Conservation (phyloP, 2,329 filamentous ascomycete species). For the Fusarium tanahbumbuense region DNA sequence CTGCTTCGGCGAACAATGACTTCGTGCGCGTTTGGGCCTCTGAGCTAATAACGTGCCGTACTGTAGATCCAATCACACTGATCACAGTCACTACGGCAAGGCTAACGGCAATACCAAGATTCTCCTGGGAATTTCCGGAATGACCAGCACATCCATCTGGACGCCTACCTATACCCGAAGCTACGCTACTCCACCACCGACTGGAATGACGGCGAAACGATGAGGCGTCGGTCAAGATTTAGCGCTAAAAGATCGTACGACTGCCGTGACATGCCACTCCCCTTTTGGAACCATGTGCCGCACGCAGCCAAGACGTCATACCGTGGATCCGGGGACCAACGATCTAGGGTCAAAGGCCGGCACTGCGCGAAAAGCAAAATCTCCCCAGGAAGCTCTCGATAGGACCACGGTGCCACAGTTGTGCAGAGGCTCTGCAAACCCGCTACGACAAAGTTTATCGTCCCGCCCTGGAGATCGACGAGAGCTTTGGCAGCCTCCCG, state of each 20-base stretch:
- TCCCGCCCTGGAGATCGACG: slow-evolving; percentile 41
- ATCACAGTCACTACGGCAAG: slow-evolving; percentile 6
- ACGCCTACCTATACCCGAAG: slow-evolving; percentile 29
- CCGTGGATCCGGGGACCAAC: slow-evolving; percentile 42
- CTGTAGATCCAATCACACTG: neutral
- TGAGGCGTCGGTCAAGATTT: slow-evolving; percentile 37
- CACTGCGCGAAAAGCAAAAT: slow-evolving; percentile 48
- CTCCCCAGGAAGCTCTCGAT: slow-evolving; percentile 32
- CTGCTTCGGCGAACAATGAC: slow-evolving; percentile 16
- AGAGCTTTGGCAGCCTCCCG: slow-evolving; percentile 36
- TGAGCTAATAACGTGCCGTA: neutral
- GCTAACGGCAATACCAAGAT: slow-evolving; percentile 23
- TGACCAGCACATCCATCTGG: slow-evolving; percentile 1
- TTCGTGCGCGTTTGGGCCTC: neutral
- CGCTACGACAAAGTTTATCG: slow-evolving; percentile 42
- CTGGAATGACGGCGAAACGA: slow-evolving; percentile 42
- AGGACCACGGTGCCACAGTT: slow-evolving; percentile 16
- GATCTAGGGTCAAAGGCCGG: slow-evolving; percentile 41
- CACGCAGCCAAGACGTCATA: slow-evolving; percentile 47
- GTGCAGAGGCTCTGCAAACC: slow-evolving; percentile 30
- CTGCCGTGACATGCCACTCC: slow-evolving; percentile 45
- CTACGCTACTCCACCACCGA: slow-evolving; percentile 23
- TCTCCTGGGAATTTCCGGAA: slow-evolving; percentile 15
- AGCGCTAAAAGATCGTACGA: slow-evolving; percentile 47
- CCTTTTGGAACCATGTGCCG: slow-evolving; percentile 43